Conservation (phyloP, 2,329 filamentous ascomycete species). For the Orbilia quercus region DNA sequence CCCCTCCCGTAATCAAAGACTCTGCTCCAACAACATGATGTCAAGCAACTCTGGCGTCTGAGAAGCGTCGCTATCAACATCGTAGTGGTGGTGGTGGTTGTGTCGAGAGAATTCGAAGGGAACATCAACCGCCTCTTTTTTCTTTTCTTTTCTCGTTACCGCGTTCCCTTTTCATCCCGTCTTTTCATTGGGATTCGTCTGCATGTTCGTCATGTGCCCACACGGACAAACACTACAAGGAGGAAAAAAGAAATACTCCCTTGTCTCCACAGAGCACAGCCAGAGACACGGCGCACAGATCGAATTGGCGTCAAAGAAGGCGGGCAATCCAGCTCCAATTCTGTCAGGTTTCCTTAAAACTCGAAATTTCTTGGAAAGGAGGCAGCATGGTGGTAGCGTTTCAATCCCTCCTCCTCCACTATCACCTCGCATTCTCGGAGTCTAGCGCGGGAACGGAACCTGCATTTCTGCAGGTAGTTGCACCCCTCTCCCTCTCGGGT, state of each 20-base stretch:
- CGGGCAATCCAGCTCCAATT: constrained; percentile 9
- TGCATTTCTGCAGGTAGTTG: constrained; percentile 14
- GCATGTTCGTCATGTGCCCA: constrained; percentile 40
- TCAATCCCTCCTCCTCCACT: constrained; percentile 25
- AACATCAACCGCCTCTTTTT: not conserved
- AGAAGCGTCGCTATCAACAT: not conserved
- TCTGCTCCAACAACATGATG: constrained; percentile 7
- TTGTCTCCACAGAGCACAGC: constrained; percentile 24
- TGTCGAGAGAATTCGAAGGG: constrained; percentile 1
- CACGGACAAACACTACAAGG: constrained; percentile 24
- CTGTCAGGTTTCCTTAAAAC: constrained; percentile 1
- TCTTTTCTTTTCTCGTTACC: constrained; percentile 20
- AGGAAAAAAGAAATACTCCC: constrained; percentile 34
- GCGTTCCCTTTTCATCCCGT: constrained; percentile 44
- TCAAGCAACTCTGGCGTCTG: constrained; percentile 5
- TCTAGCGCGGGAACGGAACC: constrained; percentile 29
- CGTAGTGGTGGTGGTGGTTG: not conserved
- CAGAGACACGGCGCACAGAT: constrained; percentile 33
- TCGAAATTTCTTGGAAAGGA: constrained; percentile 41
- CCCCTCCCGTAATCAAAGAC: constrained; percentile 37
- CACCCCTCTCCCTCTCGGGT: not conserved
- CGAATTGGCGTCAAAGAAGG: constrained; percentile 27
- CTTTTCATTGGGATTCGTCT: constrained; percentile 28
- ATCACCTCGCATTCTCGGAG: constrained; percentile 40
- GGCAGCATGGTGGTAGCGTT: constrained; percentile 40